A percentile compares a stretch with the other conserved stretches of the same genome.
phyloP scores from a whole-genome alignment of 1,284 basidiomycete species.

The Cystobasidium pallidum region DNA sequence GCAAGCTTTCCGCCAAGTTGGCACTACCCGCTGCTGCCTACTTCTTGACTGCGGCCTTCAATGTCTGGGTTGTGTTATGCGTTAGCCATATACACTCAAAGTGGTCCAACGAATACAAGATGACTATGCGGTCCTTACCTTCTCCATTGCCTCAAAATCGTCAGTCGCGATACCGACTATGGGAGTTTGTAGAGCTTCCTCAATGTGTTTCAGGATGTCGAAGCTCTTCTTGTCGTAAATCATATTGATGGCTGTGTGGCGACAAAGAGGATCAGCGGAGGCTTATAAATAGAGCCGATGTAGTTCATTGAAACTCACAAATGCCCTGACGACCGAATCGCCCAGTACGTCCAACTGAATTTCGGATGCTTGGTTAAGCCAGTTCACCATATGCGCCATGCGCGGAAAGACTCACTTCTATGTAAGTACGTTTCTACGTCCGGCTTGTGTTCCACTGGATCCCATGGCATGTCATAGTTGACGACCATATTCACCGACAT shows the following conservation, averaged over 20 bases:
- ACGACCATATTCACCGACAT: conserved; percentile 95
- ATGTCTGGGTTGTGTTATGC: conserved; percentile 9
- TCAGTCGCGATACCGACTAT: conserved; percentile 80
- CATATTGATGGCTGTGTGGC: conserved; percentile 74
- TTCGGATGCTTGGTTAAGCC: conserved; percentile 6
- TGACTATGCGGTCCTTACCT: conserved; percentile 61
- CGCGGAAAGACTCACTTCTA: conserved; percentile 73
- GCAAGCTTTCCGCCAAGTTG: neutral
- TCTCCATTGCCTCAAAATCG: conserved; percentile 86
- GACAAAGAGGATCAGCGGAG: neutral
- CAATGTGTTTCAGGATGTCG: conserved; percentile 81
- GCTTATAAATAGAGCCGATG: too few relatives aligned
- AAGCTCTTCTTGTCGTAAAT: conserved; percentile 84
- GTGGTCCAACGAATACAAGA: too few relatives aligned
- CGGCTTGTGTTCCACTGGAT: conserved; percentile 64
- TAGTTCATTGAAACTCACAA: conserved; percentile 53
- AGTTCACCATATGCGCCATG: neutral
- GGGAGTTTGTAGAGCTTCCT: conserved; percentile 71
- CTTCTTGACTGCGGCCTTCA: conserved; percentile 44
- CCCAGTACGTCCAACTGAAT: conserved; percentile 77
- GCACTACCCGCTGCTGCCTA: neutral
- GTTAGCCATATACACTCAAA: neutral
- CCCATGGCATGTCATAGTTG: conserved; percentile 84
- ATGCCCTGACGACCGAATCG: conserved; percentile 93
- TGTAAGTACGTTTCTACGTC: conserved; percentile 98